Evolutionary conservation across 495 filamentous ascomycete genomes (phyloP), one percentile per base, ranked within the genome.

Genomic region (Podospora appendiculata): DNA sequence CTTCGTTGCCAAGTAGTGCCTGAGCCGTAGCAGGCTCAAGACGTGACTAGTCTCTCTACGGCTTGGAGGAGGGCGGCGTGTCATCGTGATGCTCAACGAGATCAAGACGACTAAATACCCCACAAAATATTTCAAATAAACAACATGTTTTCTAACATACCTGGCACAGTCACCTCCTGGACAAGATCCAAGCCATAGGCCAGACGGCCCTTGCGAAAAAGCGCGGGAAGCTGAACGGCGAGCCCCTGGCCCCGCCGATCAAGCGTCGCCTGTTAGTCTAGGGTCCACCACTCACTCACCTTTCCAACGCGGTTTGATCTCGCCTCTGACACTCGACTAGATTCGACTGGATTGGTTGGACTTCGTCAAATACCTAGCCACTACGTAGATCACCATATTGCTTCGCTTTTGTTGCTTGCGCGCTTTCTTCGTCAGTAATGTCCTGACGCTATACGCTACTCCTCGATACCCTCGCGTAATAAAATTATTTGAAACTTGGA

Each of bases 111-210:
- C 9, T 44, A 4, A 44, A 14, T 1, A 9, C 13, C 3, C 9
- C 13, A 2, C 38, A 40, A 40, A 14, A 42, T 9, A 8, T 33
- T 41, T 12, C 18, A 19, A 33, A 34, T 14, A 25, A 18, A 38
- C n/a, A n/a, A 13, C 18, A 53, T 25, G n/a, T 41, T 8, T 41
- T 16, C 34, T 61, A 52, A 58, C 56, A 54, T 56, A 52, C 32
- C 17, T 16, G 39, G 7, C 36, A 38, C 40, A 76, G 73, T 49
- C 65, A 76, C 25, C 60, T 76, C 2, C 68, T 76, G 11, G 69
- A 69, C 17, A 75, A 74, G 54, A 70, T 76, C 41, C 69, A 70
- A 39, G 59, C 51, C 0, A 43, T 73, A 8, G 68, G 70, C 39
- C 62, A 69, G 41, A 68, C 65, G 13, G 46, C 54, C 8, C 45